Evolutionary conservation across 2,329 filamentous ascomycete species (phyloP), one percentile per base, ranked within the genome.

Genomic region (Diplodia seriata): DNA sequence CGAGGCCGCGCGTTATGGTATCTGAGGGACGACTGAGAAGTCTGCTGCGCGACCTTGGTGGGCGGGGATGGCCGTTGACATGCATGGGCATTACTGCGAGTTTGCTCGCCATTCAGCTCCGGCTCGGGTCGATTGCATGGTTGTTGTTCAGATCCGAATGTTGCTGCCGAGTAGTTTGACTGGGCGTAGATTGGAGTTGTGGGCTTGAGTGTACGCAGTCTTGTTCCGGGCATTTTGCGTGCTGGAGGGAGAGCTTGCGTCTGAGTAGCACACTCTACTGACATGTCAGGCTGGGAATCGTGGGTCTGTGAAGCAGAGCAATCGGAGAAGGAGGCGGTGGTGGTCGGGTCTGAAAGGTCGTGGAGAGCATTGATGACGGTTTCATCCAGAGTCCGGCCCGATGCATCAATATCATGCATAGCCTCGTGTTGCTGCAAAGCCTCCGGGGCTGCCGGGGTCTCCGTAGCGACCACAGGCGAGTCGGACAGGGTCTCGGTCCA

Each of bases 401-500:
- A 40, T n/a, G 6, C 40, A 18, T 29, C 40, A 12, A 31, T 18
- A 3, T 62, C 57, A 29, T 62, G 57, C 43, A 29, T 18, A n/a
- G 56, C 20, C 56, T 59, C 56, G 20, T 29, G 56, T 59, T 59
- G 26, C 23, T 59, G 56, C 38, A 31, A 47, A 59, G 56, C 38
- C 38, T 47, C 56, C 38, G 40, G 36, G 6, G 36, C 56, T 23
- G 36, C 23, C 20, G 43, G 26, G 43, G 23, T 18, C 23, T 59
- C 56, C 23, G 56, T 6, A 38, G 6, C n/a, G 23, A 20, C 14
- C 14, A 50, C 31, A 36, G 57, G 15, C 49, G 57, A 40, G 23
- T 62, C 57, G 14, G 57, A 29, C 47, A 36, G 31, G 36, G 47
- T 38, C 47, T 63, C 59, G 15, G 59, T 31, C 59, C 59, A 63